Conservation (phyloP, 2,329 filamentous ascomycete species). For the Orbilia quercus region DNA sequence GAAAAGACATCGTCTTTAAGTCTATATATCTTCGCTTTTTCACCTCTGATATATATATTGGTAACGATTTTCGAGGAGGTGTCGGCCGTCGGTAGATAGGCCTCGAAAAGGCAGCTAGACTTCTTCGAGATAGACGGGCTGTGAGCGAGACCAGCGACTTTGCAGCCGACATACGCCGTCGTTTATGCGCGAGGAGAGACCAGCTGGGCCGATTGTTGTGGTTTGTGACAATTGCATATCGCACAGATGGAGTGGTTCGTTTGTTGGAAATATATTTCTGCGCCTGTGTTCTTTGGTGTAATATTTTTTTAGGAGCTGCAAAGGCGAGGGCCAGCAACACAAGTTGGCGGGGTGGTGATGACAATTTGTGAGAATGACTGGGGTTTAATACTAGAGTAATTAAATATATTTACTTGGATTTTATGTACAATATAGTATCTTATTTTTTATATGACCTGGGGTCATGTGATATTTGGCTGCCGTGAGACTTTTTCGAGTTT, state of each 20-base stretch:
- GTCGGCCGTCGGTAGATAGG: neutral
- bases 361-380: no score
- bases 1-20: slow-evolving; percentile 52
- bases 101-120: neutral
- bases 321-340: no score
- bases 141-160: slow-evolving; percentile 27
- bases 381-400: no score
- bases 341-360: no score
- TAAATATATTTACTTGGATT: no score
- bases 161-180: slow-evolving; percentile 33
- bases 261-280: neutral
- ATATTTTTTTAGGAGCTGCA: no score
- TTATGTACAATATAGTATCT: no score
- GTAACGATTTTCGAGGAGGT: slow-evolving; percentile 1
- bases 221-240: neutral
- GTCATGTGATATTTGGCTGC: no score
- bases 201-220: no score
- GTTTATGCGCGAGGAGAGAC: neutral
- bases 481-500: no score
- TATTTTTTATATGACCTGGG: no score
- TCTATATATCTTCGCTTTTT: slow-evolving; percentile 37
- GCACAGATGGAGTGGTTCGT: neutral
- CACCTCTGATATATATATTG: neutral
- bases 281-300: neutral
- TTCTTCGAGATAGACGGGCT: slow-evolving; percentile 18